Base-by-base conservation (phyloP, 2,329 filamentous ascomycete genomes). In the Lecanicillium sp. region DNA sequence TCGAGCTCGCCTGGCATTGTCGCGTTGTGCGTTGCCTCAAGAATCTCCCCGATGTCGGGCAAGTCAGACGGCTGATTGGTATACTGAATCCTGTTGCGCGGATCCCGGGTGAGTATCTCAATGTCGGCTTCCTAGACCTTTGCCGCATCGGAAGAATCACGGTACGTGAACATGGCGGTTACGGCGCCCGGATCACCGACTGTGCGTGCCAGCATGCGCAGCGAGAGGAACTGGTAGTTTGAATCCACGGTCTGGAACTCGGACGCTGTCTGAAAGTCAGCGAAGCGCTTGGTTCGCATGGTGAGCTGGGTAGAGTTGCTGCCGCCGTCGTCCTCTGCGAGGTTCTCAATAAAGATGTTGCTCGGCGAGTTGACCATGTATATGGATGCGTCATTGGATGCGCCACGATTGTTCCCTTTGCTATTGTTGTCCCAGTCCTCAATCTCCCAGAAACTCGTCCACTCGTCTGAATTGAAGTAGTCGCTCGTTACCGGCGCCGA, bases 41-140 rank as follows among this genome's bases (percentile, higher is more conserved):
- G 51, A 31, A 73, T 56, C 22, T 67, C 61, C 27, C 67, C 57
- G 20, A 66, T 68, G 9, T 60, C 53, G 11, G 59, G 57, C 41
- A 60, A 66, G 40, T 71, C 68, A 0, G 71, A 62, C 0, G 76
- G 76, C 52, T 81, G 76, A 51, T 81, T 81, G 12, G 76, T 79
- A 56, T 76, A 80, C 44, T 73, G 69, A 28, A 74, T 56, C 28
- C 55, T 56, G 40, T 65, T 48, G 17, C 50, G 55, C 2, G 65
- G 62, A 41, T 69, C 69, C 18, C 55, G 51, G 3, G 72, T 75
- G 35, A 72, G 59, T 35, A 75, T 60, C 55, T 77, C 72, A 18
- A 76, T 57, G 47, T 76, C 71, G 4, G 69, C 62, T 50, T 75
- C 72, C 43, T 74, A 68, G 12, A 73, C 59, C 14, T 57, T 41